Evolutionary conservation across 139 green algal genomes (phyloP), one percentile per base, ranked within the genome.

Genomic region (Volvox reticuliferus): DNA sequence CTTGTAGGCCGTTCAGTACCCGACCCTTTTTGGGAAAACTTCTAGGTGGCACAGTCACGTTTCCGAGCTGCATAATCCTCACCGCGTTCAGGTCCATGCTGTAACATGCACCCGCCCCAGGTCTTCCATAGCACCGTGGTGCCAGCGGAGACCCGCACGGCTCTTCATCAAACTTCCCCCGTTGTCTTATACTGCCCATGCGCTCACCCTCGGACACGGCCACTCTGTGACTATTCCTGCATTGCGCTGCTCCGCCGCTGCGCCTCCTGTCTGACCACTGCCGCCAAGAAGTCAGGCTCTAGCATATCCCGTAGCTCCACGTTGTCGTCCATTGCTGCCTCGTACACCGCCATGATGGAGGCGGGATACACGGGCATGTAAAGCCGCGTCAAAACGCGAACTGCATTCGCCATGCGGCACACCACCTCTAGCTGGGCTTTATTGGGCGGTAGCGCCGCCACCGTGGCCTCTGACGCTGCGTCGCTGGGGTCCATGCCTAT

Each of bases 291-390:
- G 24, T 83, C 84, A 18, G 71, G 65, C 73, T 91, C 90, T 26
- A 92, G 77, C 94, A 97, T 97, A 76, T 96, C 92, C 35, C 62
- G 86, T 28, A 95, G 73, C 28, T 87, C 86, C 30, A 94, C 90
- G 0, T 62, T 63, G 2, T 73, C 28, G 21, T 95, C 92, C 75
- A 93, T 37, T 0, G 89, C 91, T 55, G 93, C 92, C 93, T 95
- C 82, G 89, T 95, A 96, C 0, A 87, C 86, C n/a, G 89, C 88
- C 81, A 95, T 78, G 21, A 98, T 95, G 33, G 94, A 89, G 1
- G 91, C 83, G 0, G 94, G 91, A 67, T 94, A 96, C 18, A 98
- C 92, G 62, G 94, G 91, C 44, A 98, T 89, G 89, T 95, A 95
- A 55, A 97, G 91, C 44, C 77, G 84, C 22, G 93, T 95, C 9